Base-by-base conservation (phyloP, 2,329 filamentous ascomycete species). In the Aspergillus sp. region DNA sequence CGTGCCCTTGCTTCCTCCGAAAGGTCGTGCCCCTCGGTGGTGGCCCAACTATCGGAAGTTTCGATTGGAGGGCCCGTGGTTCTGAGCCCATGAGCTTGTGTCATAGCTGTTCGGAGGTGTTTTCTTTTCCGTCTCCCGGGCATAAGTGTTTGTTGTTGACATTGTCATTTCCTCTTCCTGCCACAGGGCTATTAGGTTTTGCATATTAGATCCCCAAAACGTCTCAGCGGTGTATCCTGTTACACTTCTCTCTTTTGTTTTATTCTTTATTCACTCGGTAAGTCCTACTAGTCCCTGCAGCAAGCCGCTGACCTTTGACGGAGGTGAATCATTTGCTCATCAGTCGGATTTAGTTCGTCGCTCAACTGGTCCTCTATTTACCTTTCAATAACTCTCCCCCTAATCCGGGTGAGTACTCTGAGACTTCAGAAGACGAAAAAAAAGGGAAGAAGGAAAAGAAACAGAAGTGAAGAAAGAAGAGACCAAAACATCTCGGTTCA, bases 341-440 rank as follows among this genome's bases (percentile, higher is more conserved):
- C 51, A 58, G 54, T 57, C 57, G 53, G 52, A 9, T 26, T 27
- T 61, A 70, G 66, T 69, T 69, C 60, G 59, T 63, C 51, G 52
- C 52, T 52, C 51, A 53, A 52, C 52, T 52, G 48, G 52, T 52
- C 55, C 56, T 19, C 19, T 58, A 58, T 52, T 61, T 60, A 59
- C 60, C 56, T 8, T 44, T 57, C 58, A 61, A 56, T 57, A 56
- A 51, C 59, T 60, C 52, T 56, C 48, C 46, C 46, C 54, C 62
- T 57, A 46, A 47, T 46, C 36, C 26, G 8, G 30, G 30, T 2
- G 26, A 28, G 12, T 39, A 39, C 36, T 39, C 48, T 48, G 50
- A 52, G 44, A 51, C 50, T 47, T 52, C 43, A 39, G 26, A 39
- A 4, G 4, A 19, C 9, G 7, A 12, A 12, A 36, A 6, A 39